Evolutionary conservation across 31 red algal species (phyloP).

Genomic region (Porphyra umbilicalis): DNA sequence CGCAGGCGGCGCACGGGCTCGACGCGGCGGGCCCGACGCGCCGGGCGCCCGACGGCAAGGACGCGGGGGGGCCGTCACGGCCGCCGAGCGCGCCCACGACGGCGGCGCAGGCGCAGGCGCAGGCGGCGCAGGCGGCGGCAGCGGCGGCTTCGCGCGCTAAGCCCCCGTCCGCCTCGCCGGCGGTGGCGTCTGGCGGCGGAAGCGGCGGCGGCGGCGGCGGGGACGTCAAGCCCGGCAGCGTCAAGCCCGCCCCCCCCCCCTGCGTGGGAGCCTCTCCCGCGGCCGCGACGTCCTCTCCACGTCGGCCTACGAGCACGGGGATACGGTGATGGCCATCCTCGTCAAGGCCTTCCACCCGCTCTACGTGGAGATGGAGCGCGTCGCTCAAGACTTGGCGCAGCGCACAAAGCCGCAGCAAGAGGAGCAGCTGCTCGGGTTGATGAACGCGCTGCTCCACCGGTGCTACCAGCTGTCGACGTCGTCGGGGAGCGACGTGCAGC

Average conservation of each 20-base stretch:
- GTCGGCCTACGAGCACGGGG: conserved; percentile 35
- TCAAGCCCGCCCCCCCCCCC: neutral
- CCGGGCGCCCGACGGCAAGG: neutral
- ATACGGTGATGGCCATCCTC: conserved; percentile 85
- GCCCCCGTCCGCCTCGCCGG: neutral
- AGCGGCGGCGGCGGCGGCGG: neutral
- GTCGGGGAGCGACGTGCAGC: conserved; percentile 48
- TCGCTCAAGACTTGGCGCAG: conserved; percentile 58
- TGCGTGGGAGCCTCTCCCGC: neutral
- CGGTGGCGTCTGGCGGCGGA: neutral
- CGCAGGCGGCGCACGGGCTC: neutral
- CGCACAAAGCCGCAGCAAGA: conserved; percentile 74
- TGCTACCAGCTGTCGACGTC: conserved; percentile 66
- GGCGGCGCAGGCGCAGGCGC: neutral
- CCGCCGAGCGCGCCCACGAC: neutral
- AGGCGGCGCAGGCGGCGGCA: neutral
- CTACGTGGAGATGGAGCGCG: conserved; percentile 81
- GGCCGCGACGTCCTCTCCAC: neutral
- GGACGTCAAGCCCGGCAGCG: neutral
- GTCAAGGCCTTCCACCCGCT: conserved; percentile 58
- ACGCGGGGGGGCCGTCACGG: neutral
- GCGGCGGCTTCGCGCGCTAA: neutral
- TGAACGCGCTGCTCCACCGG: conserved; percentile 82
- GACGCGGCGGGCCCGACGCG: neutral
- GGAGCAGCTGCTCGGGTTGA: conserved; percentile 82